Percentiles rank a stretch among this genome's conserved stretches.
These are phyloP conservation scores for Stachybotrys echinatus DNA, from an alignment of 2,329 filamentous ascomycete species.

Conservation along the genomic window DNA sequence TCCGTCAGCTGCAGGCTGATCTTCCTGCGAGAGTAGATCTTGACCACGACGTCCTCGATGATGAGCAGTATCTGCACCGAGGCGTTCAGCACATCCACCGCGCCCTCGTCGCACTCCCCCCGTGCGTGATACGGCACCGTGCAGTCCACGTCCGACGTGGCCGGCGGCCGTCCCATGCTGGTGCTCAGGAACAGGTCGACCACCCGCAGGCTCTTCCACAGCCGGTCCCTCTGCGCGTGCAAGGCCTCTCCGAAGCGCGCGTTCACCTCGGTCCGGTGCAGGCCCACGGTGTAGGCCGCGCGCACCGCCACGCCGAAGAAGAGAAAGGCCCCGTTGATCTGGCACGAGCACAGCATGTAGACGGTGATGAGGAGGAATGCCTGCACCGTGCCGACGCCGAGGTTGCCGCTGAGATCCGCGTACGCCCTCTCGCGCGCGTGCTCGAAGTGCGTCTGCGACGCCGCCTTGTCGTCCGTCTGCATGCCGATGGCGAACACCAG, in stretches of 20 bases:
- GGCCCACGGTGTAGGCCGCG: conserved; percentile 46
- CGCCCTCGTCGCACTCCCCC: conserved; percentile 30
- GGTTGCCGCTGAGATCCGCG: conserved; percentile 36
- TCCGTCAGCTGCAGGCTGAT: conserved; percentile 48
- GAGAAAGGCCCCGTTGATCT: conserved; percentile 50
- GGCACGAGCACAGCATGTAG: conserved; percentile 50
- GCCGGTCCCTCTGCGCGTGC: conserved; percentile 38
- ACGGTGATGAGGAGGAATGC: conserved; percentile 45
- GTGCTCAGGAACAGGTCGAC: conserved; percentile 48
- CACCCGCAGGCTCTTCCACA: conserved; percentile 49
- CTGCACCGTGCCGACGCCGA: conserved; percentile 45
- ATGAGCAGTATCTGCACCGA: conserved; percentile 49
- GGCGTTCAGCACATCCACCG: conserved; percentile 42
- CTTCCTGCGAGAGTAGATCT: conserved; percentile 48
- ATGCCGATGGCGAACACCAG: conserved; percentile 46
- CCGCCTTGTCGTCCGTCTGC: conserved; percentile 33
- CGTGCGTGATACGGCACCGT: conserved; percentile 40
- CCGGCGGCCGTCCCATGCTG: conserved; percentile 49
- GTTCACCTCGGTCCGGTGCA: conserved; percentile 50
- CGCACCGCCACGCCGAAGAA: conserved; percentile 49
- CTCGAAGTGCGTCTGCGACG: conserved; percentile 42
- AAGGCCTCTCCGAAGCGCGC: conserved; percentile 40
- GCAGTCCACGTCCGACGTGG: conserved; percentile 49
- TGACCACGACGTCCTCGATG: conserved; percentile 42
- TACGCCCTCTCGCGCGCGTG: conserved; percentile 42